Evolutionary conservation across 2,329 filamentous ascomycete species (phyloP), one percentile per base, ranked within the genome.

Genomic region (Phoma sp.): DNA sequence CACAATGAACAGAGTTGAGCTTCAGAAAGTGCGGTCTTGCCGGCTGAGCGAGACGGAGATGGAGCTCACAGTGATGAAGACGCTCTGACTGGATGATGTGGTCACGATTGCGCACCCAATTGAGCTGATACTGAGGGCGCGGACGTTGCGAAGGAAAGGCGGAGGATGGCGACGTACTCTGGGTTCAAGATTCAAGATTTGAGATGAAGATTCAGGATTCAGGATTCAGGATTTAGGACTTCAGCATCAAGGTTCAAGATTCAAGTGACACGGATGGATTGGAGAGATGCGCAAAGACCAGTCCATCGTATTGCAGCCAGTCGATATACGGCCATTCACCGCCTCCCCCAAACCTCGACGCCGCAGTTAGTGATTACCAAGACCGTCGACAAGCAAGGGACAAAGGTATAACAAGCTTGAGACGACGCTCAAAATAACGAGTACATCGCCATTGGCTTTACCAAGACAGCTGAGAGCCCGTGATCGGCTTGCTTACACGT

Each of bases 1-100:
- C 51, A 50, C 59, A 62, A 65, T 67, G 64, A 68, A 66, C 57
- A 64, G 61, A 65, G 64, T 69, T 52, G 59, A 69, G 63, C 63
- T 60, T 25, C 63, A 69, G 62, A 63, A 47, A 15, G 15, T n/a
- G 12, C 31, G 17, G 50, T 47, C 32, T 41, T 39, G 36, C 12
- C 29, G 36, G 19, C 36, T n/a, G 44, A 51, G 21, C 54, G 49
- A 48, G 45, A 48, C 49, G 4, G 53, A 47, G 53, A 54, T 43
- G 55, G 43, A 31, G 47, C 31, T 55, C 27, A 45, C 38, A 25
- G 52, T 55, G 43, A 55, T 38, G 10, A 50, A 50, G 40, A 35
- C 32, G 35, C 19, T 2, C 36, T 40, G 27, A 21, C 37, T 19
- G 22, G 29, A 21, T 7, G 41, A 19, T 21, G 19, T 10, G 21